Evolutionary conservation across 2,329 filamentous ascomycete species (phyloP), one percentile per base, ranked within the genome.

Genomic region (Stemphylium lycopersici): DNA sequence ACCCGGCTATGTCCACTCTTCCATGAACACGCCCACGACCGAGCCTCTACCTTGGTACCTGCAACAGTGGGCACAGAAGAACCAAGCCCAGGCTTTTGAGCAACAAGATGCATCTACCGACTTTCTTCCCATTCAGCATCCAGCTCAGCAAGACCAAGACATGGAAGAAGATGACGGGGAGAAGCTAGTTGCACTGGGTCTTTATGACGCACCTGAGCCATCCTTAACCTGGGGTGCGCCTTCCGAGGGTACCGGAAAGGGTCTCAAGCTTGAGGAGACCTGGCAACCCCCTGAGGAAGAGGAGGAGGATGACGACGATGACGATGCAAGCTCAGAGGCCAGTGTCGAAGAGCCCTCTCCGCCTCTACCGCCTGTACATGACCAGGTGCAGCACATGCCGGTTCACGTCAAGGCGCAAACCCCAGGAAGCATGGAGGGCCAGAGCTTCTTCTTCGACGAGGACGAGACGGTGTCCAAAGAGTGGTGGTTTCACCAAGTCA

Each of bases 201-300:
- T 95, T 0, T 95, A 95, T 72, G 90, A 91, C 66, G 79, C 84
- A 4, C 89, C 89, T 0, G 87, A 87, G 50, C 83, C 76, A 81
- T 86, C 75, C 72, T 79, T 32, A 80, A 81, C 22, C 72, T 90
- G 15, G 74, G 87, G 41, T 82, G 56, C 62, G 6, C 62, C 73
- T 0, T 80, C 82, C 59, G 62, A 69, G 48, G 78, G 82, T 3
- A 80, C 78, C 15, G 89, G 90, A 52, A 90, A 91, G 73, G 90
- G 90, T 0, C 78, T 93, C 62, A 93, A 92, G 71, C 78, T 95
- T 3, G 90, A 93, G 74, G 90, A 93, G 71, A 90, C 89, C 0
- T 93, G 83, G 89, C 88, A 85, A 72, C 90, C 82, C 15, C 88
- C 87, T 4, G 68, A 72, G 41, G 66, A 70, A 1, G 72, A 74